Evolutionary conservation across 2,329 filamentous ascomycete genomes (phyloP).

Genomic region (Emericellopsis cladophorae): DNA sequence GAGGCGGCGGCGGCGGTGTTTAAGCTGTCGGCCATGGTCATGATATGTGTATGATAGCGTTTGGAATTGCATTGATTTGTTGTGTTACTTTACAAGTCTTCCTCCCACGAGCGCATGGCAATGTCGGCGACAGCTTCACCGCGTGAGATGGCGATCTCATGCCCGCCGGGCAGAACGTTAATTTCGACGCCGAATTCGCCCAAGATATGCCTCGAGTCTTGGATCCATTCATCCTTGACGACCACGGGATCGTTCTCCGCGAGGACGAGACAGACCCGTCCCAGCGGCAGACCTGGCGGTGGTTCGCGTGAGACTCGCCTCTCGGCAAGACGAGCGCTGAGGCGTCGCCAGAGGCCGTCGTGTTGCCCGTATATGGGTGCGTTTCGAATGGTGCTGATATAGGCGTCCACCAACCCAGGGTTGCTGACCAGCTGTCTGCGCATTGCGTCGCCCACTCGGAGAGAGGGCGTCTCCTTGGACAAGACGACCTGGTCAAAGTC

Average conservation of each 20-base stretch:
- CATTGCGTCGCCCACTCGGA: conserved; percentile 43
- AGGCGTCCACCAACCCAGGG: conserved; percentile 54
- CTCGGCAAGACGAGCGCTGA: conserved; percentile 14
- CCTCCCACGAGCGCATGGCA: conserved; percentile 19
- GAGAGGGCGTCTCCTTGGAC: conserved; percentile 31
- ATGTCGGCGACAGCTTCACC: conserved; percentile 41
- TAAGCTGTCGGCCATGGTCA: no score
- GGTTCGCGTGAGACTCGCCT: conserved; percentile 3
- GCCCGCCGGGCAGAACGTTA: conserved; percentile 47
- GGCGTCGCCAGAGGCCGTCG: conserved; percentile 43
- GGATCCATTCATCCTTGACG: conserved; percentile 47
- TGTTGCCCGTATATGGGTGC: conserved; percentile 54
- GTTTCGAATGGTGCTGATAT: conserved; percentile 57
- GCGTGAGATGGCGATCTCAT: conserved; percentile 55
- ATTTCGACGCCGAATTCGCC: conserved; percentile 44
- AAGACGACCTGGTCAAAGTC: conserved; percentile 36
- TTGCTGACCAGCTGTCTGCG: conserved; percentile 58
- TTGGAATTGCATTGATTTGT: no score
- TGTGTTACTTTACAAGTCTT: neutral
- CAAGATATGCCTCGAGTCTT: conserved; percentile 45
- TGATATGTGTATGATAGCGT: no score
- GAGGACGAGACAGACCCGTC: conserved; percentile 51
- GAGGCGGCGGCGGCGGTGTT: neutral
- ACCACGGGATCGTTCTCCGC: conserved; percentile 57
- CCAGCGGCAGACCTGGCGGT: conserved; percentile 20